Conservation (phyloP, 2,329 filamentous ascomycete species). For the Penicillium sp. region DNA sequence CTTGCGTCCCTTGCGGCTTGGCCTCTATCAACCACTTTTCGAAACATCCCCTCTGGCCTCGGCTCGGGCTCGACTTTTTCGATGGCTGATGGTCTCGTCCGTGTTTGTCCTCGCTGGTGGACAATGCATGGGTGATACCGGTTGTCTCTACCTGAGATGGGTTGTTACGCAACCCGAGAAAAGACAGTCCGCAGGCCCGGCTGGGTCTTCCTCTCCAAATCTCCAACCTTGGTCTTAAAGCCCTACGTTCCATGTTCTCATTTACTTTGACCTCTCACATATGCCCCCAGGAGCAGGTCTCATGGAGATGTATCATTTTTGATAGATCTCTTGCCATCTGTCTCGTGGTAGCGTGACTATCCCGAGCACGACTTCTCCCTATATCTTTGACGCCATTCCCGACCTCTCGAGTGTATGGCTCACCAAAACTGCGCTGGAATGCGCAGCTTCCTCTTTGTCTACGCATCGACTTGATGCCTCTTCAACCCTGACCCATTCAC, state of each 20-base stretch:
- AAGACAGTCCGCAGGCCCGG: constrained; percentile 18
- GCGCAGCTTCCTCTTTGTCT: not conserved
- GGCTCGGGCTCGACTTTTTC: constrained; percentile 5
- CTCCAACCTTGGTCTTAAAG: not conserved
- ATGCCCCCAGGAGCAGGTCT: no score
- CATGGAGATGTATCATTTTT: no score
- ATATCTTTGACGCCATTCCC: no score
- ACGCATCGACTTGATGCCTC: not conserved
- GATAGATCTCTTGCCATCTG: no score
- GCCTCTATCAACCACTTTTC: not conserved
- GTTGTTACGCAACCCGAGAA: constrained; percentile 4
- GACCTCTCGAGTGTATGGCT: not conserved
- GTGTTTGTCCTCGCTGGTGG: constrained; percentile 1
- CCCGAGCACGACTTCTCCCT: no score
- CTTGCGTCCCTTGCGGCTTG: constrained; percentile 1
- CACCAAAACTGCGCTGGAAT: not conserved
- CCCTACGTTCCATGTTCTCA: no score
- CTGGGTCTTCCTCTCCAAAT: constrained; percentile 3
- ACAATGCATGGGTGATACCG: constrained; percentile 4
- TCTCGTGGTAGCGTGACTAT: no score
- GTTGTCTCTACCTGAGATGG: constrained; percentile 4
- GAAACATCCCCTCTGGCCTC: constrained; percentile 4
- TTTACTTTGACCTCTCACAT: no score
- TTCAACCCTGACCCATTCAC: constrained; percentile 7
- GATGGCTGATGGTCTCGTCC: not conserved